A percentile compares a stretch with the other conserved stretches of the same genome.
Evolutionary conservation across 1,139 yeast genomes (phyloP).

Genomic region (Debaryomyces udenii): DNA sequence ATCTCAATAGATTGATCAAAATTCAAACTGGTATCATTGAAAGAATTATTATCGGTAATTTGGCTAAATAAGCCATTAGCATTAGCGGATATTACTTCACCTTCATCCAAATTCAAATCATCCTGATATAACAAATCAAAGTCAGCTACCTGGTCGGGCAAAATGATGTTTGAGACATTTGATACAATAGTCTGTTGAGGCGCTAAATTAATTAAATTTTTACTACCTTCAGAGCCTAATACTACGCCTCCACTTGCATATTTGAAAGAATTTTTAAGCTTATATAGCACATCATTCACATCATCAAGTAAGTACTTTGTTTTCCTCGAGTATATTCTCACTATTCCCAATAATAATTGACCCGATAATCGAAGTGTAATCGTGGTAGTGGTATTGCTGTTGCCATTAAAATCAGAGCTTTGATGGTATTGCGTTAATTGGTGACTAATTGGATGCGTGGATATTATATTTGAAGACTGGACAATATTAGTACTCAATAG

Average conservation of each 20-base stretch:
- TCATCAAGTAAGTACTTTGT: constrained; percentile 85
- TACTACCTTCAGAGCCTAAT: constrained; percentile 31
- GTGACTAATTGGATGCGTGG: constrained; percentile 21
- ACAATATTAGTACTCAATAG: constrained; percentile 71
- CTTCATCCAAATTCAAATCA: constrained; percentile 61
- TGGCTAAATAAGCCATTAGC: constrained; percentile 16
- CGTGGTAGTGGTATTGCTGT: constrained; percentile 23
- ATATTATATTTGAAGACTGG: constrained; percentile 62
- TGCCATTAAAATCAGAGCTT: constrained; percentile 18
- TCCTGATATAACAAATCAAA: constrained; percentile 71
- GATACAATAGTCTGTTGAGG: constrained; percentile 54
- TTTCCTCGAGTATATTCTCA: constrained; percentile 82
- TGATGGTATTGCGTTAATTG: constrained; percentile 22
- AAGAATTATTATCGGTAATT: constrained; percentile 12
- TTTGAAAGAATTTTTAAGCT: constrained; percentile 72
- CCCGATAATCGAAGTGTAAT: constrained; percentile 86
- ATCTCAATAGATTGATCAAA: constrained; percentile 61
- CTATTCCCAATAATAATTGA: constrained; percentile 85
- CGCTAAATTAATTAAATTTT: constrained; percentile 44
- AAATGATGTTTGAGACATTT: constrained; percentile 57
- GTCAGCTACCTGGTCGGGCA: constrained; percentile 80
- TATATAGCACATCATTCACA: constrained; percentile 74
- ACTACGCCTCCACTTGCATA: constrained; percentile 39
- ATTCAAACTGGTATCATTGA: constrained; percentile 20
- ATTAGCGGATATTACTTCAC: constrained; percentile 6